Evolutionary conservation across 2,329 filamentous ascomycete genomes (phyloP).

Genomic region (Sordariomycetes sp.): DNA sequence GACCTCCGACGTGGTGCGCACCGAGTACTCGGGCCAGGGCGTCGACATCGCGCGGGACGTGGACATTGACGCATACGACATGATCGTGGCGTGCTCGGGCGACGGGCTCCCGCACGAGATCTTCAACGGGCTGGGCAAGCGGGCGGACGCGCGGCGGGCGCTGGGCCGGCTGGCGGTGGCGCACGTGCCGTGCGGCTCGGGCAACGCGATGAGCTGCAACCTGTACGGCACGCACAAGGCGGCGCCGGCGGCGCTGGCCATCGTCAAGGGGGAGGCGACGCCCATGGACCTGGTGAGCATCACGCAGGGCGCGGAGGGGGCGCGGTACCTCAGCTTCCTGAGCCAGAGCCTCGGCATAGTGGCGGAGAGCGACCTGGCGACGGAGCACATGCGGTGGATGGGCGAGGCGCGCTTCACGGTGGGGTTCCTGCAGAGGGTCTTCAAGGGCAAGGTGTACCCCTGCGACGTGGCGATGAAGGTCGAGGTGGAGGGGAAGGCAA

Average conservation of each 20-base stretch:
- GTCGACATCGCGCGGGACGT: conserved; percentile 64
- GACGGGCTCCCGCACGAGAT: conserved; percentile 89
- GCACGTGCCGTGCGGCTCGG: conserved; percentile 84
- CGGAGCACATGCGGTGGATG: conserved; percentile 90
- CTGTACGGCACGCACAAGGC: conserved; percentile 70
- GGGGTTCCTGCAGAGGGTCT: conserved; percentile 68
- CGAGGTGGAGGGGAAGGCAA: conserved; percentile 64
- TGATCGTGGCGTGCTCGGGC: conserved; percentile 80
- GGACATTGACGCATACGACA: conserved; percentile 73
- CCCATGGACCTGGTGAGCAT: conserved; percentile 79
- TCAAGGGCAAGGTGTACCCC: conserved; percentile 71
- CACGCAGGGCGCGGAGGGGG: conserved; percentile 68
- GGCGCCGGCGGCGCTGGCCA: conserved; percentile 65
- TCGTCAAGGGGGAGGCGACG: conserved; percentile 80
- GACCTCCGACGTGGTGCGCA: conserved; percentile 61
- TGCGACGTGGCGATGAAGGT: conserved; percentile 82
- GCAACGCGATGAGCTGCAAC: conserved; percentile 90
- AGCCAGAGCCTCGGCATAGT: conserved; percentile 85
- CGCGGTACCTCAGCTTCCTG: conserved; percentile 74
- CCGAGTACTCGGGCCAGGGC: conserved; percentile 65
- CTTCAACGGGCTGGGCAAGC: conserved; percentile 81
- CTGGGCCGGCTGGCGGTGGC: conserved; percentile 69
- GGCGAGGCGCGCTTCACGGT: conserved; percentile 75
- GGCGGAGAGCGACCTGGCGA: conserved; percentile 81
- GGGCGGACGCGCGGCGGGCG: conserved; percentile 63